These are phyloP conservation scores for Pseudonitzschia multiseries DNA, from an alignment of 108 stramenopile genomes.

Conservation along the genomic window DNA sequence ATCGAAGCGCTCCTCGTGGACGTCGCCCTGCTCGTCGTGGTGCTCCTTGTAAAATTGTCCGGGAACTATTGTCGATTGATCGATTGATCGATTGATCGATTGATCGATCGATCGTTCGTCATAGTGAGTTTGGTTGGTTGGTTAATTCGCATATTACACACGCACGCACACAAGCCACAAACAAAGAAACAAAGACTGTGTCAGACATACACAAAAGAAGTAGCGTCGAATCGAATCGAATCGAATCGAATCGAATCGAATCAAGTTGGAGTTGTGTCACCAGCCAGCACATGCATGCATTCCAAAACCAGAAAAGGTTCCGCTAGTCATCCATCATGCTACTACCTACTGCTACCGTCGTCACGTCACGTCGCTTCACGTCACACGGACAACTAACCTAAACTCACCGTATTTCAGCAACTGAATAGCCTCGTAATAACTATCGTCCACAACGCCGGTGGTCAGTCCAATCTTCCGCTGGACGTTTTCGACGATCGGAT, in stretches of 20 bases:
- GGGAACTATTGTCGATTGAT: background rate
- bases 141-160: too few relatives aligned
- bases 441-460: slow-evolving; percentile 10
- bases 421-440: slow-evolving; percentile 65
- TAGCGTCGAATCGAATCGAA: background rate
- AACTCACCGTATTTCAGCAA: slow-evolving; percentile 32
- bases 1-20: slow-evolving; percentile 18
- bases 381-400: too few relatives aligned
- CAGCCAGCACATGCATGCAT: background rate
- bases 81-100: too few relatives aligned
- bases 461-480: slow-evolving; percentile 54
- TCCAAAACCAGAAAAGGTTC: too few relatives aligned
- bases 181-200: slow-evolving; percentile 25
- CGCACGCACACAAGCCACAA: too few relatives aligned
- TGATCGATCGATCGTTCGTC: too few relatives aligned
- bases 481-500: slow-evolving; percentile 42
- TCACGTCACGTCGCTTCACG: too few relatives aligned
- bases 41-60: slow-evolving; percentile 39
- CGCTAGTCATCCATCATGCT: too few relatives aligned
- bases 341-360: too few relatives aligned
- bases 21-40: slow-evolving; percentile 46
- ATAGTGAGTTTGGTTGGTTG: too few relatives aligned
- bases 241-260: background rate
- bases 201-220: too few relatives aligned
- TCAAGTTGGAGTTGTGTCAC: background rate